phyloP scores from a whole-genome alignment of 768 basidiomycete genomes.

The Hericium rajendrae region DNA sequence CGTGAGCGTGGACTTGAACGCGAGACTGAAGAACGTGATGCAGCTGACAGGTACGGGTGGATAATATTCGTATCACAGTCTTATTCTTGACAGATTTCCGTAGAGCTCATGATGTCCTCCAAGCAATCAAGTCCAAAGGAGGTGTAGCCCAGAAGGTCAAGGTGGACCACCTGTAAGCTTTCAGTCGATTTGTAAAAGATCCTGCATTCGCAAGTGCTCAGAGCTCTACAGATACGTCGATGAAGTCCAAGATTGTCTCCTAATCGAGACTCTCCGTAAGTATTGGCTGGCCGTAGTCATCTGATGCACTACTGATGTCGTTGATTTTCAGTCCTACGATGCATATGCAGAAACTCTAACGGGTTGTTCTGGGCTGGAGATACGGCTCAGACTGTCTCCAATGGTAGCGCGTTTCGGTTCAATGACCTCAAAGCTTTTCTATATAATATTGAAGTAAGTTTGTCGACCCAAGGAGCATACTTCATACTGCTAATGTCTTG shows the following conservation, averaged over 20 bases:
- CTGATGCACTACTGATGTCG: not conserved
- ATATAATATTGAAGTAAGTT: conserved; percentile 46
- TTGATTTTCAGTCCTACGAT: conserved; percentile 40
- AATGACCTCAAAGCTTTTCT: conserved; percentile 62
- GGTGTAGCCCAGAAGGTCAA: conserved; percentile 39
- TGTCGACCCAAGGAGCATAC: not conserved
- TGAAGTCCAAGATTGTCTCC: conserved; percentile 63
- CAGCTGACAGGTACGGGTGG: conserved; percentile 40
- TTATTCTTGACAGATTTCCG: not conserved
- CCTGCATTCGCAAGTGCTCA: not conserved
- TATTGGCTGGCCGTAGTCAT: not conserved
- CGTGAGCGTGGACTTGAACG: not conserved
- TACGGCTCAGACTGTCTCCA: conserved; percentile 69
- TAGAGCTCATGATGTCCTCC: conserved; percentile 45
- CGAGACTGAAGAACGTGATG: conserved; percentile 35
- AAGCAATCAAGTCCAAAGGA: conserved; percentile 19
- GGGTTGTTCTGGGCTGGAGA: conserved; percentile 77
- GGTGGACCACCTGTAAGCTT: conserved; percentile 46
- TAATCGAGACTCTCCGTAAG: conserved; percentile 54
- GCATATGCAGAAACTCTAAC: conserved; percentile 51
- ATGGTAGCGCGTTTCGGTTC: conserved; percentile 65
- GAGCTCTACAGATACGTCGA: conserved; percentile 47
- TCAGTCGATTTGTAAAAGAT: not conserved
- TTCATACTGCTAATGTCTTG: not conserved
- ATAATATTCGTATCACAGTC: too few species aligned